Evolutionary conservation across 2,329 filamentous ascomycete genomes (phyloP), one percentile per base, ranked within the genome.

Genomic region (Rutstroemia sydowiana): DNA sequence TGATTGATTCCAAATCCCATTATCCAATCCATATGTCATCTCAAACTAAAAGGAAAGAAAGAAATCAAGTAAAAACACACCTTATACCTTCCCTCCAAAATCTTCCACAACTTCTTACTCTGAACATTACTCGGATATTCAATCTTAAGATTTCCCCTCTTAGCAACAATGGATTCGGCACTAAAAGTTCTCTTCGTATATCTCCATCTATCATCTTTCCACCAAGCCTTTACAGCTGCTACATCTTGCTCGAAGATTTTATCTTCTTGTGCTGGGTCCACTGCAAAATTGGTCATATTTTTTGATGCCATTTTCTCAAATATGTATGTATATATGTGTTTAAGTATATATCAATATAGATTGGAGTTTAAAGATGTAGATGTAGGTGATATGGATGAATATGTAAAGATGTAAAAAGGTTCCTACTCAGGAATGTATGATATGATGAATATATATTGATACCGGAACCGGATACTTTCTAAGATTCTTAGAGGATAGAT

Each of bases 81-180:
- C 74, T 87, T 75, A 77, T 93, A 98, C 61, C 90, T 85, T 34
- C 77, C 73, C 74, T 98, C 93, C 32, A 98, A 76, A 57, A 91
- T 91, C 37, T 78, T 78, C 91, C 91, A 98, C 47, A 97, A 77
- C 81, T 98, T 98, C 79, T 96, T 96, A 44, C 87, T 79, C 73
- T 91, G 85, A 16, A 74, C 75, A 69, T 95, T 95, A 73, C 91
- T 93, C 18, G 93, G 85, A 69, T 97, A 97, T 57, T 95, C 79
- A 63, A 97, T 86, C 72, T 86, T 88, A 63, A 98, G 75, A 65
- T 87, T 91, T 53, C 93, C 93, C 66, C 93, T 79, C 81, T 98
- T 98, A 48, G 88, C 85, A 58, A 95, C 93, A 66, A 98, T 97
- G 73, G 95, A 88, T 77, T 97, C 93, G 30, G 93, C 90, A 3